Base-by-base conservation (phyloP, 148 eudicot genomes). In the Amaranthus cruentus region DNA sequence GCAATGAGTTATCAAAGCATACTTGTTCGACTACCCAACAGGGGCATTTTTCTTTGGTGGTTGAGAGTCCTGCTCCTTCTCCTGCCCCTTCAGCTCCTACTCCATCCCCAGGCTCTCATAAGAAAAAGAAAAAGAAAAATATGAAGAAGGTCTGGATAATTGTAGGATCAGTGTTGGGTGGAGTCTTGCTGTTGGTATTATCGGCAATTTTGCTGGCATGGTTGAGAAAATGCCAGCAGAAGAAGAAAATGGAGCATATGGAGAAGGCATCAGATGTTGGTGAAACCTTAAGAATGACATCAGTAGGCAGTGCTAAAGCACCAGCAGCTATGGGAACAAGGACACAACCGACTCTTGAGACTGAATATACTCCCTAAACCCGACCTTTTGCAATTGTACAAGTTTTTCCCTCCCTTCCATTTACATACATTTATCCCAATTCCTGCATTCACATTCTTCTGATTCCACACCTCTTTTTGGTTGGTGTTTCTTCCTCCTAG, bases 1-100 rank as follows among this genome's bases (percentile, higher is more conserved):
- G 85, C 77, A 73, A 82, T 47, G 85, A 82, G 75, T 72, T 73
- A 46, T 80, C 95, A 0, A 75, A 78, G 18, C 83, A 85, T 59
- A 83, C 77, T 6, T 93, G 98, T 75, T 78, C 84, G 2, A 81
- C 92, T 15, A 63, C 77, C 58, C 77, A 77, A 48, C 88, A 89
- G 78, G 98, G 98, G 59, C 98, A 93, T 73, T 88, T 87, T 71
- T 90, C 95, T 52, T 80, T 93, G 70, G 95, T 91, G 73, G 83
- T 81, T 5, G 83, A 87, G 78, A 85, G 78, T 21, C 75, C 58
- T 43, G 80, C 83, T 46, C 86, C 88, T 51, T 58, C 94, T 38
- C 85, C 90, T 61, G 58, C 81, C 1, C 86, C 90, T 0, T 73
- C 62, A 7, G 72, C 89, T 3, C 73, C 83, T 54, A 65, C 73